A percentile compares a stretch with the other conserved stretches of the same genome.
Evolutionary conservation across 2,329 filamentous ascomycete genomes (phyloP).

Genomic region (Fusarium redolens): DNA sequence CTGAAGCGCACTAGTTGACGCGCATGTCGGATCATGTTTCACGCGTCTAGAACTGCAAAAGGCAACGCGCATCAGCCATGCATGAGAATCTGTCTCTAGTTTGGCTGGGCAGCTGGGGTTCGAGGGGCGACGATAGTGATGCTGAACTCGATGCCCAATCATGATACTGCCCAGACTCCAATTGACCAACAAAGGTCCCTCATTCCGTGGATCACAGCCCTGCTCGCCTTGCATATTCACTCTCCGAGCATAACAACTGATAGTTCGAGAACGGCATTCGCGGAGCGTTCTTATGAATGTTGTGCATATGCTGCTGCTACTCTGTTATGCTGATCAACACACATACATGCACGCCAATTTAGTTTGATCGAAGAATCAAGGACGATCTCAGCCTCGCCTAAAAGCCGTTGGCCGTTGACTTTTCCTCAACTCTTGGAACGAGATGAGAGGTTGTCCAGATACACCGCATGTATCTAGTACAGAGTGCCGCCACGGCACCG

Average conservation of each 20-base stretch:
- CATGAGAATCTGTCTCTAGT: conserved; percentile 35
- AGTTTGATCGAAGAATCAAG: conserved; percentile 22
- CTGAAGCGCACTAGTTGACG: conserved; percentile 47
- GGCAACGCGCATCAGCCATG: conserved; percentile 46
- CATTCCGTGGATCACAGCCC: conserved; percentile 23
- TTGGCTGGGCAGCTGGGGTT: conserved; percentile 10
- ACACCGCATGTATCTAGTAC: conserved; percentile 33
- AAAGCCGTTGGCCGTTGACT: conserved; percentile 19
- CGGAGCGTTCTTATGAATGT: conserved; percentile 30
- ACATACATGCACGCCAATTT: conserved; percentile 30
- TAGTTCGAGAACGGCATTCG: not conserved
- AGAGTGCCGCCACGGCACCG: conserved; percentile 34
- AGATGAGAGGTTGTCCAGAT: conserved; percentile 9
- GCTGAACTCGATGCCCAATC: conserved; percentile 38
- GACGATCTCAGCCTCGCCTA: conserved; percentile 44
- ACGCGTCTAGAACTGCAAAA: conserved; percentile 46
- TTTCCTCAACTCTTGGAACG: conserved; percentile 1
- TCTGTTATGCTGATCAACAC: conserved; percentile 21
- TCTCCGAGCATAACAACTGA: conserved; percentile 13
- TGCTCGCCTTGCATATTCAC: conserved; percentile 31
- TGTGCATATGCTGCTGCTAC: conserved; percentile 37
- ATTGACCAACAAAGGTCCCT: conserved; percentile 42
- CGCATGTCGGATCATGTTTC: conserved; percentile 48
- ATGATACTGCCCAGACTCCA: conserved; percentile 39
- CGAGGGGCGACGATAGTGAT: conserved; percentile 29